These are phyloP conservation scores for Zygnema cylindricum DNA, from an alignment of 139 green algal genomes.

Conservation along the genomic window DNA sequence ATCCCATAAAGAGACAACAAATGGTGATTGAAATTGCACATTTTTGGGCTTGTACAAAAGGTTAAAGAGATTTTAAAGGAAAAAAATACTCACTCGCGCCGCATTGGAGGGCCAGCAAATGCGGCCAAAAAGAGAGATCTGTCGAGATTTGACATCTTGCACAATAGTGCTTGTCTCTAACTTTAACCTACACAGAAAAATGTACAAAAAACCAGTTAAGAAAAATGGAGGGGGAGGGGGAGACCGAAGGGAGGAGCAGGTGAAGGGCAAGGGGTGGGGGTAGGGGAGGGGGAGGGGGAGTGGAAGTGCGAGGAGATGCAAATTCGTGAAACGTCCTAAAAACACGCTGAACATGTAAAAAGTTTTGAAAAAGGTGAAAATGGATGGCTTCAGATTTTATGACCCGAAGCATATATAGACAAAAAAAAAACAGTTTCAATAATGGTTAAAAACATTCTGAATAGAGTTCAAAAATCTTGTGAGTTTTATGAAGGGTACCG, in stretches of 20 bases:
- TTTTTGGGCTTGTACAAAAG: too few relatives aligned
- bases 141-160: neutral
- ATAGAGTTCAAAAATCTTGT: too few relatives aligned
- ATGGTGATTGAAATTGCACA: too few relatives aligned
- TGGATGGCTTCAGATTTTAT: too few relatives aligned
- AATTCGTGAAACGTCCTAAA: too few relatives aligned
- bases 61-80: neutral
- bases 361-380: too few relatives aligned
- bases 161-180: neutral
- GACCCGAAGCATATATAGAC: too few relatives aligned
- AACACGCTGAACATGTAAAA: too few relatives aligned
- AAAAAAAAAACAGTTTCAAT: too few relatives aligned
- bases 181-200: neutral
- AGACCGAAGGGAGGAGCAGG: neutral
- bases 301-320: neutral
- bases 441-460: too few relatives aligned
- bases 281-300: neutral
- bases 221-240: neutral
- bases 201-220: neutral
- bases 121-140: slow-evolving; percentile 6
- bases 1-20: too few relatives aligned
- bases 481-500: too few relatives aligned
- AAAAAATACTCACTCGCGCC: slow-evolving; percentile 11
- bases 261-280: neutral
- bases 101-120: slow-evolving; percentile 9